These are phyloP conservation scores for Xylaria cubensis DNA, from an alignment of 495 filamentous ascomycete genomes.

Conservation along the genomic window DNA sequence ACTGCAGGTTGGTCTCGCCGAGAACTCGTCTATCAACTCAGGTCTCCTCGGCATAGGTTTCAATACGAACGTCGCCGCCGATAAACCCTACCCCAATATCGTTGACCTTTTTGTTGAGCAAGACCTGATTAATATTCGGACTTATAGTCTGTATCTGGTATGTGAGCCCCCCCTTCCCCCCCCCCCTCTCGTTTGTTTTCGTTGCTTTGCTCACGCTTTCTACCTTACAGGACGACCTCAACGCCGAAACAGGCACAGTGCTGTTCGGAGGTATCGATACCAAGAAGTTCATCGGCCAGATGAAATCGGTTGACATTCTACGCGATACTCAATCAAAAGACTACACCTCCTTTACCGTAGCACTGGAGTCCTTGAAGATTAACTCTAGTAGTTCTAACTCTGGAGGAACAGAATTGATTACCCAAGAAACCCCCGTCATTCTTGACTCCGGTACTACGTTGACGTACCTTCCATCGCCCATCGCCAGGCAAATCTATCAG, in stretches of 20 bases:
- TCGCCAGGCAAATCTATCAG: constrained; percentile 64
- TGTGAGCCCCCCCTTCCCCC: neutral
- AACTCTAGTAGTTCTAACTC: constrained; percentile 44
- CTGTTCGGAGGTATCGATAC: constrained; percentile 92
- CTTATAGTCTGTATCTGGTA: constrained; percentile 84
- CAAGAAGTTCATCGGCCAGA: constrained; percentile 77
- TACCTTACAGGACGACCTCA: constrained; percentile 49
- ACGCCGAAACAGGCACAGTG: constrained; percentile 75
- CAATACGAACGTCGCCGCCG: constrained; percentile 71
- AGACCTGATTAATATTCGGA: constrained; percentile 75
- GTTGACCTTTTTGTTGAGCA: constrained; percentile 73
- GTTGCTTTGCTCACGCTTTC: neutral
- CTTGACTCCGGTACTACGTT: constrained; percentile 88
- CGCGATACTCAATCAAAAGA: constrained; percentile 42
- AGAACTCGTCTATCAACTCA: constrained; percentile 67
- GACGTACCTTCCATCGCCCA: constrained; percentile 75
- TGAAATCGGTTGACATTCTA: constrained; percentile 73
- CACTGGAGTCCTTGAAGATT: constrained; percentile 40
- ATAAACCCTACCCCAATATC: constrained; percentile 74
- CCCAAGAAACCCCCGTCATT: constrained; percentile 60
- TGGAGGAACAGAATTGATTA: constrained; percentile 34
- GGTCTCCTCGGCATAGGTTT: constrained; percentile 95
- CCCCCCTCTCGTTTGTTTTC: neutral
- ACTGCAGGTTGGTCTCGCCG: constrained; percentile 86
- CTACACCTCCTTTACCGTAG: constrained; percentile 50